Conservation (phyloP, 441 rosid genomes). For the Cnidoscolus chayamansa region DNA sequence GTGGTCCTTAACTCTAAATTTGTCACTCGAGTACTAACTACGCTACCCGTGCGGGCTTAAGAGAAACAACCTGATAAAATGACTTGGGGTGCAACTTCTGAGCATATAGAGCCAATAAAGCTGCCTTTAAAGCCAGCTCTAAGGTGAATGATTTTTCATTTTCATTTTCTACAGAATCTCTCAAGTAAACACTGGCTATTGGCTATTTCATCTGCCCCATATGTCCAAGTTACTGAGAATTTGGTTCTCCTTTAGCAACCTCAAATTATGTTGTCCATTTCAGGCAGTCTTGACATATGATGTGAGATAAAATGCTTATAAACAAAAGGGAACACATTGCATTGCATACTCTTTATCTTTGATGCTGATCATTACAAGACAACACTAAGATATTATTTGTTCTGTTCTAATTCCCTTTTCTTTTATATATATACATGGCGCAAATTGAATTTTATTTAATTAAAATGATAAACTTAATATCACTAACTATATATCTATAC, state of each 20-base stretch:
- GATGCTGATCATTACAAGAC: neutral
- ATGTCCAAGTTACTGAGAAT: constrained; percentile 12
- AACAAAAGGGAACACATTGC: neutral
- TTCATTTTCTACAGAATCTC: too few species aligned
- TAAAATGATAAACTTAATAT: too few species aligned
- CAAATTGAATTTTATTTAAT: neutral
- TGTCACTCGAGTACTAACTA: too few species aligned
- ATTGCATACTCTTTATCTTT: constrained; percentile 10
- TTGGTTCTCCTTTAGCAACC: constrained; percentile 7
- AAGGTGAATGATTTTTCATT: too few species aligned
- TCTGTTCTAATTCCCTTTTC: neutral
- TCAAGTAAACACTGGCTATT: too few species aligned
- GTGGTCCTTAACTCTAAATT: too few species aligned
- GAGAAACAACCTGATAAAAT: too few species aligned
- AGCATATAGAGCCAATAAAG: neutral
- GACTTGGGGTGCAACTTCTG: neutral
- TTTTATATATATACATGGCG: neutral
- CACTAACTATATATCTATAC: too few species aligned
- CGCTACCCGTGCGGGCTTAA: too few species aligned
- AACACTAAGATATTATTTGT: neutral
- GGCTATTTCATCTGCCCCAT: neutral
- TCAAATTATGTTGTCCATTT: neutral
- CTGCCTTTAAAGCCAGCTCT: too few species aligned
- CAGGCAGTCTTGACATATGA: neutral
- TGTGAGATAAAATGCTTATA: constrained; percentile 10